Evolutionary conservation across 345 rosid genomes (phyloP).

Genomic region (Citrus trifoliata): DNA sequence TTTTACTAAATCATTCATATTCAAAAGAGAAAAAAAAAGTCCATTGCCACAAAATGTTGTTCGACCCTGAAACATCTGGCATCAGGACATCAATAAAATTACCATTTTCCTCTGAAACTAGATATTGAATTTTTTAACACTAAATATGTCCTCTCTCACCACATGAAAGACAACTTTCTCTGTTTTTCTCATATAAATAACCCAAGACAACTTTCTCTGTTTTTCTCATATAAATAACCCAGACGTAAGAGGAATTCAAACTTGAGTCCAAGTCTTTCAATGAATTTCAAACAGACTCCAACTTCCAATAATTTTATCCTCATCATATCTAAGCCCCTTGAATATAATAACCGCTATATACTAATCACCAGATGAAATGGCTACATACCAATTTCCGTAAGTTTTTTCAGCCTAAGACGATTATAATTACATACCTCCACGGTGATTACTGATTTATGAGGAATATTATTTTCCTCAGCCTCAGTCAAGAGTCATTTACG

Average conservation of each 20-base stretch:
- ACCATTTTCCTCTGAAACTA: not conserved
- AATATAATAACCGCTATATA: not conserved
- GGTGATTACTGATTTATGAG: too few relatives aligned
- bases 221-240: not conserved
- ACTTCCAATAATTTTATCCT: not conserved
- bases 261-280: not conserved
- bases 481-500: too few relatives aligned
- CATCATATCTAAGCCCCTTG: not conserved
- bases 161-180: not conserved
- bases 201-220: not conserved
- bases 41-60: not conserved
- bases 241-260: not conserved
- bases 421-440: too few relatives aligned
- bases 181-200: not conserved
- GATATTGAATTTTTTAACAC: not conserved
- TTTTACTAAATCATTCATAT: not conserved
- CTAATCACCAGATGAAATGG: not conserved
- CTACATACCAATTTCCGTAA: not conserved
- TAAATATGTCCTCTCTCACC: not conserved
- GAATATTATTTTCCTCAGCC: too few relatives aligned
- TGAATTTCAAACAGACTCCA: not conserved
- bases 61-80: not conserved
- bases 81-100: not conserved
- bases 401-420: not conserved
- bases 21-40: not conserved